Conservation (phyloP, 1,284 basidiomycete species). For the Austroboletus olivaceoglutinosus region DNA sequence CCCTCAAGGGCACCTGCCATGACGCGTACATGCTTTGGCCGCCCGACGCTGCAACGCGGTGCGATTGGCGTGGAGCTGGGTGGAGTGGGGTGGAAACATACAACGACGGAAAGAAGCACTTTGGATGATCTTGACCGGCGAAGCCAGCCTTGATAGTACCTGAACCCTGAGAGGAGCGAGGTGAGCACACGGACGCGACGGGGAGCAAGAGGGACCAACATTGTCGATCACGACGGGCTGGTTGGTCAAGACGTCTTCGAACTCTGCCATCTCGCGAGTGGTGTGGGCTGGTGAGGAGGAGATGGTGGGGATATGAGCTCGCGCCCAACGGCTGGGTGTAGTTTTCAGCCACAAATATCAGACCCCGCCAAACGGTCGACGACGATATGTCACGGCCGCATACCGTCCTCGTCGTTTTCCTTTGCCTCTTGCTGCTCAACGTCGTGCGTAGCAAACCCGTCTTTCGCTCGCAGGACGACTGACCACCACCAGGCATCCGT, state of each 20-base stretch:
- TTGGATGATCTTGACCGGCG: constrained; percentile 95
- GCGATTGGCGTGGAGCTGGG: constrained; percentile 8
- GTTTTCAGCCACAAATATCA: constrained; percentile 18
- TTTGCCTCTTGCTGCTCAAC: constrained; percentile 19
- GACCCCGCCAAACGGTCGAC: constrained; percentile 2
- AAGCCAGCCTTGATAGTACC: constrained; percentile 98
- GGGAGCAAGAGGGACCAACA: constrained; percentile 48
- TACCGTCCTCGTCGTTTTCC: constrained; percentile 14
- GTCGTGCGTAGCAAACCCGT: constrained; percentile 26
- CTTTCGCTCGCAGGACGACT: constrained; percentile 4
- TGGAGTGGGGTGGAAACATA: constrained; percentile 50
- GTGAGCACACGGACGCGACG: constrained; percentile 21
- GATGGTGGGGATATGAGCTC: neutral
- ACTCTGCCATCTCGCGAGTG: constrained; percentile 63
- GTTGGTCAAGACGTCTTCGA: constrained; percentile 88
- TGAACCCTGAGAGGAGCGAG: constrained; percentile 66
- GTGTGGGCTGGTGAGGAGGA: constrained; percentile 2
- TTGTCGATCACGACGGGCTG: constrained; percentile 97
- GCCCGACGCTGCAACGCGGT: constrained; percentile 68
- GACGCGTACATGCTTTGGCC: constrained; percentile 93
- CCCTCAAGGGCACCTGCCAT: constrained; percentile 96
- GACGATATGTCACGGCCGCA: constrained; percentile 22
- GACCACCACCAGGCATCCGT: constrained; percentile 41
- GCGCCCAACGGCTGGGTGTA: neutral
- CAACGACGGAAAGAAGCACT: constrained; percentile 98